Conservation (phyloP, 495 filamentous ascomycete genomes). For the Neurospora sp. region DNA sequence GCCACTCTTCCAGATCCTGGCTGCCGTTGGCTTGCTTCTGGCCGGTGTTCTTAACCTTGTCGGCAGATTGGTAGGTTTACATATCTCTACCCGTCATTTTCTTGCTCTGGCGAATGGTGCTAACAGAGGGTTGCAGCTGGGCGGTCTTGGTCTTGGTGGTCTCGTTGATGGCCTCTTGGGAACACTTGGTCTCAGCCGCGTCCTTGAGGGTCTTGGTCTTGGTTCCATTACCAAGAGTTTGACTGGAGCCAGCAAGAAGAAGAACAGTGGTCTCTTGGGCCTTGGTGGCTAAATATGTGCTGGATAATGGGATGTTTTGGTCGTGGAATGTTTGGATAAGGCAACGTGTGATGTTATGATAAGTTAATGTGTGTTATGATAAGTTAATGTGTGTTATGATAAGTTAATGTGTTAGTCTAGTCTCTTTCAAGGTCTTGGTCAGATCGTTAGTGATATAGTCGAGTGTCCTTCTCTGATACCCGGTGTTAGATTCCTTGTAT, state of each 20-base stretch:
- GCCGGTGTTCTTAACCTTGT: slow-evolving; percentile 76
- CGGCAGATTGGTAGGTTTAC: slow-evolving; percentile 45
- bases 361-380: not conserved
- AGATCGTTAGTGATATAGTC: not conserved
- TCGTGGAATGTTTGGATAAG: not conserved
- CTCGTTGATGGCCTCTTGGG: slow-evolving; percentile 70
- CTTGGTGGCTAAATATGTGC: slow-evolving; percentile 12
- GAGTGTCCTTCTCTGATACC: not conserved
- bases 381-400: not conserved
- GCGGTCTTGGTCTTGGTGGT: slow-evolving; percentile 76
- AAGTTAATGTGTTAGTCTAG: not conserved
- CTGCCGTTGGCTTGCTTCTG: slow-evolving; percentile 77
- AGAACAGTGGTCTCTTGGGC: slow-evolving; percentile 20
- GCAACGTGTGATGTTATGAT: not conserved
- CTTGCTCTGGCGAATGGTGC: not conserved
- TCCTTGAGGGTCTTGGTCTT: slow-evolving; percentile 66
- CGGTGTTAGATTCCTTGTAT: not conserved
- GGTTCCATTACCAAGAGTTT: slow-evolving; percentile 42
- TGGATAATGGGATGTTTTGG: not conserved
- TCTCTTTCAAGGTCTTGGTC: not conserved
- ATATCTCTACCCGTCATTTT: not conserved
- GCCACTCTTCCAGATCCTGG: slow-evolving; percentile 87
- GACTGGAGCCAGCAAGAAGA: slow-evolving; percentile 34
- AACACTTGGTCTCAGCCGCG: slow-evolving; percentile 67
- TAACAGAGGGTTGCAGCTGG: slow-evolving; percentile 35